Evolutionary conservation across 441 rosid genomes (phyloP), one percentile per base, ranked within the genome.

Genomic region (Erysimum pusillum): DNA sequence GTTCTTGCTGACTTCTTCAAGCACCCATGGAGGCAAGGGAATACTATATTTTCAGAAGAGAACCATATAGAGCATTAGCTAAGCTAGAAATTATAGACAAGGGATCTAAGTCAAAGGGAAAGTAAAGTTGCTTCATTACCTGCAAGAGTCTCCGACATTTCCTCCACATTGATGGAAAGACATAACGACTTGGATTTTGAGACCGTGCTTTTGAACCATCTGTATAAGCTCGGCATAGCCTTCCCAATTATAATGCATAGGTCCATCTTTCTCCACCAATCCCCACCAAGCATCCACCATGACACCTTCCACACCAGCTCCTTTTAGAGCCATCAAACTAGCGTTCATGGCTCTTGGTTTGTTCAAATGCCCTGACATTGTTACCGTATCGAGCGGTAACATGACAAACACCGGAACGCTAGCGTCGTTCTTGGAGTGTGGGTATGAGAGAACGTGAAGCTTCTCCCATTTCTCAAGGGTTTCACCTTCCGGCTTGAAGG

Each of bases 241-340:
- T 67, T 95, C 96, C 99, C 99, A 95, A 45, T 91, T 95, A 77
- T 95, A 92, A 70, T 84, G 87, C 59, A 89, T 69, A 35, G 99
- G 99, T 71, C 92, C 97, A 77, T 95, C 97, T 85, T 92, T 95
- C 87, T 95, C 99, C 1, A 91, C 98, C 82, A 95, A 42, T 5
- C 99, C 99, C 99, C 99, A 95, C 98, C 98, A 95, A 34, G 87
- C 96, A 82, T 95, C 99, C 65, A 92, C 98, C 99, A 95, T 95
- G 0, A 92, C 95, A 69, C 98, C 99, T 81, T 90, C 97, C 9
- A 85, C 91, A 25, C 99, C 99, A 11, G 96, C 97, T 49, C 93
- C 90, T 87, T 90, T 95, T 35, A 95, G 79, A 72, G 99, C 99
- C 97, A 92, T 86, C 81, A 95, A 81, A 57, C 98, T 91, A 20